Evolutionary conservation across 2,329 filamentous ascomycete species (phyloP).

Genomic region (Penicillium sp.): DNA sequence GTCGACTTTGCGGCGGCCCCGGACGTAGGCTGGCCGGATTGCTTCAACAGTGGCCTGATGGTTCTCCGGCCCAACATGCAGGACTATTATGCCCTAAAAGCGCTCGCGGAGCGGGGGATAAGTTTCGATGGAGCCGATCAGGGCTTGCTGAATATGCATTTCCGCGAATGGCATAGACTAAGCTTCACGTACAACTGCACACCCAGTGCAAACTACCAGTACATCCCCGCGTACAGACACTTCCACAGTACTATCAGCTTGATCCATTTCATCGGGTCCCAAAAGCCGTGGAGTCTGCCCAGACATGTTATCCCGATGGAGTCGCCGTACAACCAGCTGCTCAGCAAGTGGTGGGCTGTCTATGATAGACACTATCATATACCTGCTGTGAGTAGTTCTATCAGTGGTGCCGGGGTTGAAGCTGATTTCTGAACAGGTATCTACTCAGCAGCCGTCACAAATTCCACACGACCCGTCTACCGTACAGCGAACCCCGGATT

Average conservation of each 20-base stretch:
- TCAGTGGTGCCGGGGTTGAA: background rate
- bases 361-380: slow-evolving; percentile 82
- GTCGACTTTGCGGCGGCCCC: slow-evolving; percentile 73
- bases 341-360: slow-evolving; percentile 89
- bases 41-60: slow-evolving; percentile 99
- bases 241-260: slow-evolving; percentile 88
- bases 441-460: slow-evolving; percentile 1
- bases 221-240: slow-evolving; percentile 90
- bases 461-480: background rate
- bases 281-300: slow-evolving; percentile 85
- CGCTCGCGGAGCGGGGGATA: slow-evolving; percentile 81
- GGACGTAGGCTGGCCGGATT: slow-evolving; percentile 96
- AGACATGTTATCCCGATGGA: slow-evolving; percentile 40
- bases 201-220: slow-evolving; percentile 95
- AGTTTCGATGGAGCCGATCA: slow-evolving; percentile 98
- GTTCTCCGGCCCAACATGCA: slow-evolving; percentile 82
- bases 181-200: slow-evolving; percentile 98
- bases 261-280: slow-evolving; percentile 90
- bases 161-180: slow-evolving; percentile 80
- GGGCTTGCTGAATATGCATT: slow-evolving; percentile 93
- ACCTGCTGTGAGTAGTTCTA: slow-evolving; percentile 22
- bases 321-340: slow-evolving; percentile 75
- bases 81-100: slow-evolving; percentile 82
- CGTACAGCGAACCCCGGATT: background rate
- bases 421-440: slow-evolving; percentile 10